Evolutionary conservation across 225 moss, liverwort and hornwort genomes (phyloP).

Genomic region (Asterella californica): DNA sequence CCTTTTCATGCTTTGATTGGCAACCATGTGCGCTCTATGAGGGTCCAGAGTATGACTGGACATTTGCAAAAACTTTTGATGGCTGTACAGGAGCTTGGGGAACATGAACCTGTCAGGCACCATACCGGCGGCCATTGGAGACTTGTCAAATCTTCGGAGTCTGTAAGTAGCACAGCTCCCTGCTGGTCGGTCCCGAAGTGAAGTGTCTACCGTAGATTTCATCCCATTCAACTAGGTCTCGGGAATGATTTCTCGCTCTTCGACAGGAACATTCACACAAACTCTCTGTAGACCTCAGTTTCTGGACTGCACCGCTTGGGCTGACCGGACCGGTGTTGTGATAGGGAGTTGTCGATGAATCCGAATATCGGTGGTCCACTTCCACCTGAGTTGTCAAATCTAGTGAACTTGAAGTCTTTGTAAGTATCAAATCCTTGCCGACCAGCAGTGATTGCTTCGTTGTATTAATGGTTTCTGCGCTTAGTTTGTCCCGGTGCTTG

Average conservation of each 20-base stretch:
- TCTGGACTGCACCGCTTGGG: not conserved
- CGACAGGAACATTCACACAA: too few species aligned
- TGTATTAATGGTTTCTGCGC: not conserved
- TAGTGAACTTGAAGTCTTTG: constrained; percentile 11
- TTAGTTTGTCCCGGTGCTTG: not conserved
- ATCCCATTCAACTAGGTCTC: too few species aligned
- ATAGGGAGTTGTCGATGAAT: constrained; percentile 32
- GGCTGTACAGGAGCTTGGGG: not conserved
- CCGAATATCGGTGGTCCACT: not conserved
- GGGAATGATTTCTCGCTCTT: too few species aligned
- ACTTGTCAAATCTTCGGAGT: not conserved
- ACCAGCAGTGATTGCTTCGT: not conserved
- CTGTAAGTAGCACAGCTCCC: constrained; percentile 17
- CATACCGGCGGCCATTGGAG: constrained; percentile 24
- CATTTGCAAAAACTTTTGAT: not conserved
- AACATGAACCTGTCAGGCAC: constrained; percentile 8
- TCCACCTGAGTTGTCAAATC: constrained; percentile 8
- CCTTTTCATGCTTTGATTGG: too few species aligned
- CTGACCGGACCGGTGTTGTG: not conserved
- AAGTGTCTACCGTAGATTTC: not conserved
- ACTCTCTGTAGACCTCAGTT: too few species aligned
- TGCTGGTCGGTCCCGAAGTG: too few species aligned
- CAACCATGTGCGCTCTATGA: too few species aligned
- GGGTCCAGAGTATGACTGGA: too few species aligned
- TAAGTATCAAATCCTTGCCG: constrained; percentile 12